These are phyloP conservation scores for Ambrosiella cleistominuta DNA, from an alignment of 2,329 filamentous ascomycete genomes.

Conservation along the genomic window DNA sequence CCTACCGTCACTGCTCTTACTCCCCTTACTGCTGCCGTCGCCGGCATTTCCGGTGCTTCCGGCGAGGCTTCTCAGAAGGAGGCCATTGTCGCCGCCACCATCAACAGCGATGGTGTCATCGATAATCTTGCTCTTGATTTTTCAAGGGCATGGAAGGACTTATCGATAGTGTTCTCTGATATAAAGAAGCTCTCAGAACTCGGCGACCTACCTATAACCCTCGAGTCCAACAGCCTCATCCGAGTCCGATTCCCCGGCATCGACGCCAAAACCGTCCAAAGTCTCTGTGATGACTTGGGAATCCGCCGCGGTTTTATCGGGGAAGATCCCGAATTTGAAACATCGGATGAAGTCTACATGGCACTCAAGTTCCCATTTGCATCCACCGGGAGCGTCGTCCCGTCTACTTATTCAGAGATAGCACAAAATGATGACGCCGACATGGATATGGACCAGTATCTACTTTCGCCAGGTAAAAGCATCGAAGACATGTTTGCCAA, in stretches of 20 bases:
- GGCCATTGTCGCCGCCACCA: conserved; percentile 33
- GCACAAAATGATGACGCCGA: not conserved
- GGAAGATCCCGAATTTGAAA: conserved; percentile 60
- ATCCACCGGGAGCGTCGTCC: conserved; percentile 23
- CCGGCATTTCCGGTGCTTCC: not conserved
- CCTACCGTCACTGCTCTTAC: conserved; percentile 81
- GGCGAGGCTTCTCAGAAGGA: conserved; percentile 24
- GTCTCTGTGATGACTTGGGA: conserved; percentile 73
- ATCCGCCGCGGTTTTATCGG: conserved; percentile 60
- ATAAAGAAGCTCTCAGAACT: conserved; percentile 58
- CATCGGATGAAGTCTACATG: conserved; percentile 47
- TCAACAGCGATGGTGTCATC: conserved; percentile 71
- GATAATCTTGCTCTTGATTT: conserved; percentile 79
- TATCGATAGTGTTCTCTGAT: conserved; percentile 64
- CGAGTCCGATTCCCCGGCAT: conserved; percentile 83
- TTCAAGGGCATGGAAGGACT: conserved; percentile 65
- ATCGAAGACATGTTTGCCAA: conserved; percentile 25
- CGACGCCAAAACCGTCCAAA: conserved; percentile 64
- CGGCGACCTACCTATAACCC: conserved; percentile 66
- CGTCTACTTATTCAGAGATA: too few species aligned
- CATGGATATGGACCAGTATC: not conserved
- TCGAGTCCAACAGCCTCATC: conserved; percentile 49
- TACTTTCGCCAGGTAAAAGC: conserved; percentile 18
- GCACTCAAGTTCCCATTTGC: conserved; percentile 79
- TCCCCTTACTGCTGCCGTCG: conserved; percentile 37